phyloP scores from a whole-genome alignment of 441 rosid genomes.

The Corymbia calophylla region DNA sequence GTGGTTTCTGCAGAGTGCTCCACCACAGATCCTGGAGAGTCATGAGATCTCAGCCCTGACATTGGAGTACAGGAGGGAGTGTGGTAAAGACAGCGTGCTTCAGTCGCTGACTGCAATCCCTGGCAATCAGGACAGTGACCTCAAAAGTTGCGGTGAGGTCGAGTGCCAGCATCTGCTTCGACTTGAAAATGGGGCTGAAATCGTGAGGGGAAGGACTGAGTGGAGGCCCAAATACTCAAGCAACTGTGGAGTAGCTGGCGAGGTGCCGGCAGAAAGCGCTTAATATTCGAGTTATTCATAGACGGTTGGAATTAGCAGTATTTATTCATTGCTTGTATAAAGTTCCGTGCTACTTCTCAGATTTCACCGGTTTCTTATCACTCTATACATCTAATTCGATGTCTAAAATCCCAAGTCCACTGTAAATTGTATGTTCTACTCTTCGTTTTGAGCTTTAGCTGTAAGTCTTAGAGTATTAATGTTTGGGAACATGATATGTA shows the following conservation, averaged over 20 bases:
- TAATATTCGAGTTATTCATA: not conserved
- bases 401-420: not conserved
- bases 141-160: not conserved
- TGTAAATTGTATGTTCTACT: not conserved
- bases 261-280: constrained; percentile 31
- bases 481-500: not conserved
- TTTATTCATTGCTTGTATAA: constrained; percentile 19
- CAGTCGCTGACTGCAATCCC: constrained; percentile 16
- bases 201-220: constrained; percentile 13
- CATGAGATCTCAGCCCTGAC: constrained; percentile 17
- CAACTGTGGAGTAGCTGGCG: constrained; percentile 26
- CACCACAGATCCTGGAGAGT: constrained; percentile 8
- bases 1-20: constrained; percentile 17
- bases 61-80: constrained; percentile 23
- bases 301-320: constrained; percentile 1
- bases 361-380: not conserved
- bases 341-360: not conserved
- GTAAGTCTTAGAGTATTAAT: not conserved
- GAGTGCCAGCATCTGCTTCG: constrained; percentile 19
- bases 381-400: not conserved
- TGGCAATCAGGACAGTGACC: not conserved
- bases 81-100: constrained; percentile 13
- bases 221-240: constrained; percentile 20
- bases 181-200: constrained; percentile 16
- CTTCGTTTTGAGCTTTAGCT: not conserved